Evolutionary conservation across 2,329 filamentous ascomycete species (phyloP).

Genomic region (Corinectria fuckeliana): DNA sequence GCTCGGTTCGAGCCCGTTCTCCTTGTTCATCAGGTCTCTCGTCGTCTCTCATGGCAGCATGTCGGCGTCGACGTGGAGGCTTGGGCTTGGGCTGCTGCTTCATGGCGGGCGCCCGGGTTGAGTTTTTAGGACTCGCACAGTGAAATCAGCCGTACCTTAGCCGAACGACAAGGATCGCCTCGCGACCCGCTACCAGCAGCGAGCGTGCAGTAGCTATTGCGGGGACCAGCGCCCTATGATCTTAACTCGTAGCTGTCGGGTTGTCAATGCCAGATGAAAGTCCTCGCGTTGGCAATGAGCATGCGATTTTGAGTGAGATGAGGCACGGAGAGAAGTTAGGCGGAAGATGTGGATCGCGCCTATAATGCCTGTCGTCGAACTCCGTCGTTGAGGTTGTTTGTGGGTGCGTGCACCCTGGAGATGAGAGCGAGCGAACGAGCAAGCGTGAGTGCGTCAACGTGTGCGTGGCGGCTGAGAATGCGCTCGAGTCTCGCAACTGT

Average conservation of each 20-base stretch:
- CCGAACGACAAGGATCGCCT: conserved; percentile 37
- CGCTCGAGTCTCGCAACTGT: conserved; percentile 4
- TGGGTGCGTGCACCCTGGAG: background rate
- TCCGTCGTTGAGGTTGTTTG: conserved; percentile 1
- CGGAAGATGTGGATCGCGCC: background rate
- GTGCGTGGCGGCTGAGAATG: background rate
- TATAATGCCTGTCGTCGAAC: conserved; percentile 4
- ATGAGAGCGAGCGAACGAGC: conserved; percentile 3
- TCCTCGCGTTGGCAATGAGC: background rate
- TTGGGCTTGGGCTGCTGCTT: conserved; percentile 41
- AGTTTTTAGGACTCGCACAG: conserved; percentile 48
- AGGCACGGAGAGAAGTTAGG: background rate
- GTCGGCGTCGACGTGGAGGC: conserved; percentile 45
- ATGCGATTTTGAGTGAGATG: background rate
- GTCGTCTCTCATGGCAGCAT: conserved; percentile 52
- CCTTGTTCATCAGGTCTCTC: conserved; percentile 46
- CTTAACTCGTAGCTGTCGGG: conserved; percentile 1
- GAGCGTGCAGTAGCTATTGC: conserved; percentile 24
- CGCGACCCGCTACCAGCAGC: conserved; percentile 30
- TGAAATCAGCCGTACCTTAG: conserved; percentile 49
- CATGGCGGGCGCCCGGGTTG: conserved; percentile 41
- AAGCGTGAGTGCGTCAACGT: background rate
- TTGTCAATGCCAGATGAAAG: background rate
- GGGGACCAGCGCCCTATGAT: conserved; percentile 7
- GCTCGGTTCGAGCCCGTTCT: conserved; percentile 46